Conservation (phyloP, 768 basidiomycete species). For the Suillus cothurnatus region DNA sequence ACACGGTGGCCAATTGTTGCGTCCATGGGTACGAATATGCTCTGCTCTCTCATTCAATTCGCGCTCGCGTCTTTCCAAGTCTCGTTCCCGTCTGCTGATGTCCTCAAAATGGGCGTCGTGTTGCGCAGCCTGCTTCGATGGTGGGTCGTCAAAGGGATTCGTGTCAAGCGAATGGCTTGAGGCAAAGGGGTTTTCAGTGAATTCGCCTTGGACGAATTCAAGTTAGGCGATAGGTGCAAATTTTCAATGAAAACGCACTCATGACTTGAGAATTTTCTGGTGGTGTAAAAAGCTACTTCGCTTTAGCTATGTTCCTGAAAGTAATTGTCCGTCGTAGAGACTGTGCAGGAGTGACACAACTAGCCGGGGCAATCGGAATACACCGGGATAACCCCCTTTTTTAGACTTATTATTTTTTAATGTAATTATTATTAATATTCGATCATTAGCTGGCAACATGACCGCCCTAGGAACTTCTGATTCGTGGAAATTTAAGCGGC, state of each 20-base stretch:
- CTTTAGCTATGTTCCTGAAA: background rate
- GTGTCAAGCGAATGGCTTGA: slow-evolving; percentile 83
- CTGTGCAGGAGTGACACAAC: background rate
- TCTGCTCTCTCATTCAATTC: slow-evolving; percentile 73
- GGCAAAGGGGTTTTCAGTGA: slow-evolving; percentile 78
- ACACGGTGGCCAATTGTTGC: slow-evolving; percentile 96
- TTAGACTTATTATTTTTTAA: background rate
- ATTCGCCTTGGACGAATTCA: slow-evolving; percentile 23
- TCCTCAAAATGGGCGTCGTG: slow-evolving; percentile 58
- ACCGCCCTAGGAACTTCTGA: background rate
- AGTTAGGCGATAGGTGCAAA: background rate
- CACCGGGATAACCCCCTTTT: slow-evolving; percentile 1
- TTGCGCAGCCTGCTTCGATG: slow-evolving; percentile 38
- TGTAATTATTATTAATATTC: background rate
- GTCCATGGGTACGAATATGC: slow-evolving; percentile 70
- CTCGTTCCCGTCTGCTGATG: slow-evolving; percentile 75
- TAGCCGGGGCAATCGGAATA: background rate
- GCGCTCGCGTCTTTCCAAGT: slow-evolving; percentile 77
- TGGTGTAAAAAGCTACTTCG: background rate
- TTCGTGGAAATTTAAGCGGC: slow-evolving; percentile 2
- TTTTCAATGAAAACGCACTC: slow-evolving; percentile 20
- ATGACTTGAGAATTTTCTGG: slow-evolving; percentile 17
- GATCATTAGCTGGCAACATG: background rate
- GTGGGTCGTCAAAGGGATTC: slow-evolving; percentile 90
- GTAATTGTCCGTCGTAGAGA: background rate